Percentiles rank a stretch among this genome's conserved stretches.
Conservation (phyloP, 1,284 basidiomycete species). For the Microbotryum violaceum region DNA sequence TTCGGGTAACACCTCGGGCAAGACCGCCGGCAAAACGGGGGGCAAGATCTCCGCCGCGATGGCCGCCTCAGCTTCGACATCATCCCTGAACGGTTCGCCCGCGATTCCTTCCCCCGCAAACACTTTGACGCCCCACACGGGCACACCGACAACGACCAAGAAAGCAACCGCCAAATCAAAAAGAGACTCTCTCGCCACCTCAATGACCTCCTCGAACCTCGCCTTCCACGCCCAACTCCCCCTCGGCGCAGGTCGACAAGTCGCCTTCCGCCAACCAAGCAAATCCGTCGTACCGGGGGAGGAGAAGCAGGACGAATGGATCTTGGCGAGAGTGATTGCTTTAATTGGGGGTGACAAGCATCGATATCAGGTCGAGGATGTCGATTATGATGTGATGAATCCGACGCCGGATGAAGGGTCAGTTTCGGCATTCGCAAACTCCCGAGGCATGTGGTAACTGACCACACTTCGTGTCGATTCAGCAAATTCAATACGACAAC, state of each 20-base stretch:
- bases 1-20: background rate
- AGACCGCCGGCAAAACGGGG: too few relatives aligned
- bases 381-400: conserved; percentile 31
- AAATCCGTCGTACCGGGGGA: conserved; percentile 10
- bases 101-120: background rate
- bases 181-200: conserved; percentile 23
- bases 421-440: background rate
- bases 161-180: conserved; percentile 17
- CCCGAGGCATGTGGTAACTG: background rate
- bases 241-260: conserved; percentile 41
- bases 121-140: background rate
- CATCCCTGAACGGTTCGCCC: background rate
- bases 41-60: background rate
- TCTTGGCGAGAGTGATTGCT: conserved; percentile 43
- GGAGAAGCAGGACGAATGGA: conserved; percentile 40
- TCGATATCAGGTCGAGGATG: conserved; percentile 41
- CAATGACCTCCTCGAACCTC: too few relatives aligned
- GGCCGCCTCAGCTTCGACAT: conserved; percentile 3
- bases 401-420: conserved; percentile 22
- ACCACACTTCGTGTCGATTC: background rate
- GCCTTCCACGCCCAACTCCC: conserved; percentile 41
- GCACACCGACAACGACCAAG: conserved; percentile 2
- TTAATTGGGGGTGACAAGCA: conserved; percentile 42
- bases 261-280: conserved; percentile 42
- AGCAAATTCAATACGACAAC: conserved; percentile 45